Conservation (phyloP, 73 alveolate genomes). For the Durusdinium trenchii region DNA sequence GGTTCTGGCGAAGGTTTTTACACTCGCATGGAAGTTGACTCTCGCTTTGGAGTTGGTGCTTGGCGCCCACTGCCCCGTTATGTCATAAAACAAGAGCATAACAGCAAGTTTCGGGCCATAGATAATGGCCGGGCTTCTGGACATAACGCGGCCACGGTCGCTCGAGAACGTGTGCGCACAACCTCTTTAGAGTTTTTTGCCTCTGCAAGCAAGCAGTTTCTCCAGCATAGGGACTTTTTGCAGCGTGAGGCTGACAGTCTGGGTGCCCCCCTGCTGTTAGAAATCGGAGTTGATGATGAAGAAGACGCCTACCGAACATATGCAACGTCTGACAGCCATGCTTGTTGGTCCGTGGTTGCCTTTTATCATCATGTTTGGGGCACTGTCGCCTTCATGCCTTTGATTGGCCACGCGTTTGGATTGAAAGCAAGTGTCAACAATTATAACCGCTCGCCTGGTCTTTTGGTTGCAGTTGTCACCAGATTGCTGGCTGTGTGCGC, state of each 20-base stretch:
- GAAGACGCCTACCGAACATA: neutral
- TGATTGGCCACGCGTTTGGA: constrained; percentile 2
- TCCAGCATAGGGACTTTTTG: neutral
- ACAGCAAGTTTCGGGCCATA: neutral
- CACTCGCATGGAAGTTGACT: neutral
- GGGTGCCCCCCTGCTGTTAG: neutral
- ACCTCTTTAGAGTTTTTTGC: neutral
- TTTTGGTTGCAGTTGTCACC: neutral
- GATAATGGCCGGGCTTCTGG: neutral
- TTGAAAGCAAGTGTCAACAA: neutral
- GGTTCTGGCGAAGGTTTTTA: neutral
- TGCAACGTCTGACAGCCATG: neutral
- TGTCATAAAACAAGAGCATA: neutral
- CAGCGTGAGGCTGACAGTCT: neutral
- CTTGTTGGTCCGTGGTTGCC: neutral
- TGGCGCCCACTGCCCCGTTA: neutral
- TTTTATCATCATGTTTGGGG: neutral
- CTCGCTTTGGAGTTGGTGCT: neutral
- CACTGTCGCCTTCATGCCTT: constrained; percentile 7
- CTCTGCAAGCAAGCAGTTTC: neutral
- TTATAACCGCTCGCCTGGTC: neutral
- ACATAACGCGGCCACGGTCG: neutral
- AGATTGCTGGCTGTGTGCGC: neutral
- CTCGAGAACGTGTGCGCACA: neutral
- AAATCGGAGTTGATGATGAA: neutral